Evolutionary conservation across 768 basidiomycete species (phyloP).

Genomic region (Tricholomella constricta): DNA sequence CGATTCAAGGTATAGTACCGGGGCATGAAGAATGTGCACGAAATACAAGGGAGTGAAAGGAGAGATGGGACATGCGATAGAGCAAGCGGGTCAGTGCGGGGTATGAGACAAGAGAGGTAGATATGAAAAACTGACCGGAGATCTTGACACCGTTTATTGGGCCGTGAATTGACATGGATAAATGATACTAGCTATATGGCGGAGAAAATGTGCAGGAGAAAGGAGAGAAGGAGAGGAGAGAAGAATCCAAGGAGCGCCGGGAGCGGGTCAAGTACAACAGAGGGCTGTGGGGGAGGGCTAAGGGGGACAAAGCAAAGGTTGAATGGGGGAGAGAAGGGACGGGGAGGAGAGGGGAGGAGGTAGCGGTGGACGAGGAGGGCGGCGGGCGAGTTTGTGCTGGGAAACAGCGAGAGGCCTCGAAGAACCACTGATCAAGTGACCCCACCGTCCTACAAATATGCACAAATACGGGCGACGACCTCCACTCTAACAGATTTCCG

Average conservation of each 20-base stretch:
- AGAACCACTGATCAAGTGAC: conserved; percentile 35
- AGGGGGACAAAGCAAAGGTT: conserved; percentile 8
- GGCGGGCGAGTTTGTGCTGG: conserved; percentile 20
- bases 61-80: conserved; percentile 30
- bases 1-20: conserved; percentile 29
- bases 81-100: conserved; percentile 21
- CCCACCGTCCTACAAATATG: conserved; percentile 28
- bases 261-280: conserved; percentile 7
- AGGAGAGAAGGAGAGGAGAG: conserved; percentile 13
- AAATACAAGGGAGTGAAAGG: not conserved
- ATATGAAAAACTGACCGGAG: conserved; percentile 61
- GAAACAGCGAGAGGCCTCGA: conserved; percentile 17
- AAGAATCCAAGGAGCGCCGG: conserved; percentile 17
- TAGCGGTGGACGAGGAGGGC: conserved; percentile 16
- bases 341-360: conserved; percentile 21
- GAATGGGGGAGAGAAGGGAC: conserved; percentile 21
- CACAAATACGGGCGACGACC: conserved; percentile 24
- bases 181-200: conserved; percentile 14
- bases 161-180: conserved; percentile 69
- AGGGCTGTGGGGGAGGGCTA: conserved; percentile 3
- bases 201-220: conserved; percentile 4
- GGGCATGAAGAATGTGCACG: conserved; percentile 9
- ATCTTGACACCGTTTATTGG: conserved; percentile 90
- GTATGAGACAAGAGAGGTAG: conserved; percentile 25
- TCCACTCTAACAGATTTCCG: too few species aligned